Evolutionary conservation across 169 alveolate species (phyloP).

Genomic region (Perkinsus olseni): DNA sequence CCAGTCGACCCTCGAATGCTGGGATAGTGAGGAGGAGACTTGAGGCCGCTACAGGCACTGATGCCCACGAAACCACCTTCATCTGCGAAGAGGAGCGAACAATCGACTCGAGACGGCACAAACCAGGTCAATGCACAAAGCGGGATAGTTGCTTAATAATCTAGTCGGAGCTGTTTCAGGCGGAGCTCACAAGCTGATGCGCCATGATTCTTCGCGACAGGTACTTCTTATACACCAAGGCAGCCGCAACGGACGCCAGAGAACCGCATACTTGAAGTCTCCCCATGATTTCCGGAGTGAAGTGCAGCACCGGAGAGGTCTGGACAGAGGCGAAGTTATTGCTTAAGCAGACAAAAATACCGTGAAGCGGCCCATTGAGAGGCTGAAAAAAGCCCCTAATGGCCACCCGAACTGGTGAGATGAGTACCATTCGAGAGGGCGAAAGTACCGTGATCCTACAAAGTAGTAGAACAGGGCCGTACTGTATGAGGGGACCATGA

Average conservation of each 20-base stretch:
- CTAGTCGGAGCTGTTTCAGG: too few relatives aligned
- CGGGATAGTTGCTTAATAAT: too few relatives aligned
- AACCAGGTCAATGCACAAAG: too few relatives aligned
- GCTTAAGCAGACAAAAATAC: too few relatives aligned
- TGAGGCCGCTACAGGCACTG: neutral
- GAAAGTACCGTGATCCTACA: too few relatives aligned
- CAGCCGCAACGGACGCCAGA: neutral
- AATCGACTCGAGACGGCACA: too few relatives aligned
- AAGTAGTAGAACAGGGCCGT: neutral
- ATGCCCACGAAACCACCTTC: neutral
- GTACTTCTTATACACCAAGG: neutral
- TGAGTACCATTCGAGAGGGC: too few relatives aligned
- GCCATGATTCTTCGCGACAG: neutral
- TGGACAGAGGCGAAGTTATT: neutral
- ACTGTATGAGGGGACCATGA: neutral
- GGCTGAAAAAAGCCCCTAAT: too few relatives aligned
- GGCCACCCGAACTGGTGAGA: too few relatives aligned
- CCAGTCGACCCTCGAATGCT: neutral
- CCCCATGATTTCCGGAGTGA: neutral
- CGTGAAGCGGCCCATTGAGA: too few relatives aligned
- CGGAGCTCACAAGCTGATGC: neutral
- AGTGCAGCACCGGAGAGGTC: neutral
- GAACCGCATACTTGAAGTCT: neutral
- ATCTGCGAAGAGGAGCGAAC: neutral
- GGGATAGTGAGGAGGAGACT: neutral